A percentile compares a stretch with the other conserved stretches of the same genome.
Evolutionary conservation across 495 filamentous ascomycete species (phyloP).

Genomic region (Choiromyces venosus): DNA sequence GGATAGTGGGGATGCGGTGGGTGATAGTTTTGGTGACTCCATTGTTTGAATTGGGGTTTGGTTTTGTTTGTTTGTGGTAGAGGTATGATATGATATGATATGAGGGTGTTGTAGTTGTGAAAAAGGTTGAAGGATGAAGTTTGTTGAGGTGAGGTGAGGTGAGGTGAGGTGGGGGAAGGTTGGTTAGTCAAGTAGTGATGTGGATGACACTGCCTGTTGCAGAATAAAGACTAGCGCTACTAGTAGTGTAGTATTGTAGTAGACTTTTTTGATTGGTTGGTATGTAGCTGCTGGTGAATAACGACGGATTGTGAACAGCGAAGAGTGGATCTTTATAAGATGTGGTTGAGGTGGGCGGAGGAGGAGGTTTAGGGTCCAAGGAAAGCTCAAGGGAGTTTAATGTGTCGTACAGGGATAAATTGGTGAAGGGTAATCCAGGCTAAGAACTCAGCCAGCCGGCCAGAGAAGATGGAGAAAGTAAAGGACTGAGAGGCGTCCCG

Average conservation of each 20-base stretch:
- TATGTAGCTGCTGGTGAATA: neutral
- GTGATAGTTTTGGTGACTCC: constrained; percentile 37
- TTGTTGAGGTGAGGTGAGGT: neutral
- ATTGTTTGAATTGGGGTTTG: constrained; percentile 12
- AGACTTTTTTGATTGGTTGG: neutral
- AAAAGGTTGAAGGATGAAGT: neutral
- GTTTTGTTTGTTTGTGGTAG: neutral
- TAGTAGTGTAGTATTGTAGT: neutral
- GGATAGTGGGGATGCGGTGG: constrained; percentile 21
- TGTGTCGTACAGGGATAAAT: neutral
- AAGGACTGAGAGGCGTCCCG: too few relatives aligned
- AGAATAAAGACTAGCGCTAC: neutral
- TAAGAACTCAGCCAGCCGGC: neutral
- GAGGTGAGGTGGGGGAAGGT: neutral
- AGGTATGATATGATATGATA: neutral
- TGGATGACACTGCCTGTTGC: neutral
- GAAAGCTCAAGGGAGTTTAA: neutral
- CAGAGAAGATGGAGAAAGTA: neutral
- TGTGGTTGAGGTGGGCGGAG: constrained; percentile 4
- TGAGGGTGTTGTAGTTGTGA: neutral
- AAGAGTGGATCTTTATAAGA: neutral
- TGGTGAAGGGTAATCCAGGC: neutral
- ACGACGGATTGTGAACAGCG: neutral
- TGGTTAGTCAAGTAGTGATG: neutral
- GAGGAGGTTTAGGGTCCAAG: neutral